Evolutionary conservation across 257 asterid species (phyloP), one percentile per base, ranked within the genome.

Genomic region (Solanum bukasovii): DNA sequence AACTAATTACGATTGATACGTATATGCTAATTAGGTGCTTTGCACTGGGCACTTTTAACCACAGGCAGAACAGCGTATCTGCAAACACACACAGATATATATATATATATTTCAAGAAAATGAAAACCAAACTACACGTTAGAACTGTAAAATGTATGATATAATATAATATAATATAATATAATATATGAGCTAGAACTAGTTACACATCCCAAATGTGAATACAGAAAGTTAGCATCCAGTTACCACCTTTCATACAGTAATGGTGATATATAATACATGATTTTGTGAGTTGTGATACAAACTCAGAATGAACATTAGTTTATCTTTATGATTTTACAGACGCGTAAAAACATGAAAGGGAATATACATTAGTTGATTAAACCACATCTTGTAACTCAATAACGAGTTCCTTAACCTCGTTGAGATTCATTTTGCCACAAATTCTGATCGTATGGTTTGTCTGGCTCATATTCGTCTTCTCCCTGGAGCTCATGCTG

Each of bases 341-440:
- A 46, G 85, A 81, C 1, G 20, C 0, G 11, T 81, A 29, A 13
- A 81, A 78, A 46, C 27, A 18, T 9, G 42, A 81, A 44, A 81
- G 18, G 4, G 42, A 46, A 18, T 46, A 44, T 81, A 81, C n/a
- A 11, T 81, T 44, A 27, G 25, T 14, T n/a, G 35, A 79, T 27
- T 5, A 27, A 33, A 73, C 21, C 79, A 74, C 10, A 74, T 87
- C 38, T 87, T 84, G 82, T 83, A 46, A 67, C 27, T 59, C 3
- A 83, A 77, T 3, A 12, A 40, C 35, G 38, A 86, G 73, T 61
- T 70, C 86, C 78, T 73, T 33, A n/a, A 73, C 63, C 61, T 20
- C 84, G 7, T 31, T 40, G 31, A 13, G 40, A 46, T 91, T 71
- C 90, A 75, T 90, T 91, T 61, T 88, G 86, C 35, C 35, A 38